Evolutionary conservation across 805 yeast genomes (phyloP), one percentile per base, ranked within the genome.

Genomic region (Candida maesae): DNA sequence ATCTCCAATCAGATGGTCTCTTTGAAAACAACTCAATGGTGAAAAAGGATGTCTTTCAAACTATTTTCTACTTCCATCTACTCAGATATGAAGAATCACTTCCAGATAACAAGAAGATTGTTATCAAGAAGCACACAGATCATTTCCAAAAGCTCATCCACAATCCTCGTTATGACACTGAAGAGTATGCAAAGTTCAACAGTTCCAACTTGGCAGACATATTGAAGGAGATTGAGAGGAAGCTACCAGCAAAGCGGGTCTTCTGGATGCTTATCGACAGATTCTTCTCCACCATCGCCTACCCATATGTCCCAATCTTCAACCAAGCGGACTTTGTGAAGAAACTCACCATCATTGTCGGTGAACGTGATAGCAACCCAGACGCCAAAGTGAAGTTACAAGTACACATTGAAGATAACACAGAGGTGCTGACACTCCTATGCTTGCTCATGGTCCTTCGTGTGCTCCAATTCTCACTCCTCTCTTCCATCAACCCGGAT

Each of bases 301-400:
- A 66, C 32, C 65, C 81, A 5, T 81, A 81, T 51, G 73, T 82
- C 9, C 89, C 90, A 4, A 73, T 75, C 41, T 55, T 81, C 21
- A 82, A 79, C 55, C 85, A 81, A 55, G 62, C 47, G 36, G 66
- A 63, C 17, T 74, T 76, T 51, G 63, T 65, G 29, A 38, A 42
- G 8, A 64, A 67, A 25, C 52, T 78, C 16, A 45, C 65, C 0
- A 53, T 66, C 23, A 65, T 78, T 13, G 60, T 79, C 18, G 84
- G 79, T 26, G 46, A 58, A 6, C 48, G 50, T 14, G 63, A 59
- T 5, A 53, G 58, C 25, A 9, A 5, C 6, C 36, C 46, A n/a
- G 54, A 53, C n/a, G 15, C 46, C 15, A 44, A 48, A 38, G 44
- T 65, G n/a, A 59, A 55, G 23, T n/a, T 36, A 19, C 33, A 36